A percentile compares a stretch with the other conserved stretches of the same genome.
These are phyloP conservation scores for Echites panduratus DNA, from an alignment of 257 asterid genomes.

Conservation along the genomic window DNA sequence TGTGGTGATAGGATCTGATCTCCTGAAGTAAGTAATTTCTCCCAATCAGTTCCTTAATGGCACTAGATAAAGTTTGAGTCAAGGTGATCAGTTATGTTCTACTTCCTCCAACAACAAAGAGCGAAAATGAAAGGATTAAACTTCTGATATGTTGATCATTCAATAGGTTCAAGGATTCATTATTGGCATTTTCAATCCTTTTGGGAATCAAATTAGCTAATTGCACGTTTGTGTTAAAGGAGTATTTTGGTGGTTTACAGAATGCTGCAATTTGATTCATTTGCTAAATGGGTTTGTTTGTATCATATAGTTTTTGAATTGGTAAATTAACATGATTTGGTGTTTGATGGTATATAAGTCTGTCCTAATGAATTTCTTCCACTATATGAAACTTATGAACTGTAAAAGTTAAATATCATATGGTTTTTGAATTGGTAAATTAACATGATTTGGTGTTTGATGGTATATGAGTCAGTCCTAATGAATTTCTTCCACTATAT, in stretches of 20 bases:
- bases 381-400: not conserved
- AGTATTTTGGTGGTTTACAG: too few relatives aligned
- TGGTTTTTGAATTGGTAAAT: not conserved
- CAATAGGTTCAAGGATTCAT: not conserved
- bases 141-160: not conserved
- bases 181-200: not conserved
- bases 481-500: not conserved
- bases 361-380: not conserved
- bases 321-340: not conserved
- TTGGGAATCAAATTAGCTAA: not conserved
- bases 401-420: too few relatives aligned
- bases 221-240: too few relatives aligned
- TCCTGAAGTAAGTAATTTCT: conserved; percentile 59
- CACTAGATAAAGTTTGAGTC: not conserved
- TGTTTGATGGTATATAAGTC: not conserved
- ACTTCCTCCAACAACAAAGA: not conserved
- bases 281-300: too few relatives aligned
- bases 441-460: not conserved
- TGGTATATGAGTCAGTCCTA: not conserved
- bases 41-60: not conserved
- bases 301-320: too few relatives aligned
- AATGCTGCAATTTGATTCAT: too few relatives aligned
- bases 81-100: not conserved
- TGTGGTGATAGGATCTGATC: conserved; percentile 52
- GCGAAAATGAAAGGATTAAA: not conserved